These are phyloP conservation scores for Lactifluus echinatus DNA, from an alignment of 768 basidiomycete species.

Conservation along the genomic window DNA sequence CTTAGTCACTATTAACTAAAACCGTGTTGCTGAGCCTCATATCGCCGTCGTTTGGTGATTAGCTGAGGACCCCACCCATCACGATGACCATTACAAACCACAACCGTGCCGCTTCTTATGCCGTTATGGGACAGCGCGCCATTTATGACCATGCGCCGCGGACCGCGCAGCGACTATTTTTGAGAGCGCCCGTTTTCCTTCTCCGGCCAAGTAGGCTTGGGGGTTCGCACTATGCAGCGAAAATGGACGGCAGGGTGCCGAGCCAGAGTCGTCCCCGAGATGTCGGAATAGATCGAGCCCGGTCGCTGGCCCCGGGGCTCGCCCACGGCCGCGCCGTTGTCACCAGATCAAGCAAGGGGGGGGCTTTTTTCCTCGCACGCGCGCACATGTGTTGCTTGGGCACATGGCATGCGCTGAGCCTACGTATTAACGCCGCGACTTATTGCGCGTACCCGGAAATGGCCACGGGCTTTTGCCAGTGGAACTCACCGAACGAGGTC, in stretches of 20 bases:
- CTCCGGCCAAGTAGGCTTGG: background rate
- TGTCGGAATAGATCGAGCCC: background rate
- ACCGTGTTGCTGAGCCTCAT: background rate
- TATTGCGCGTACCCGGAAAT: constrained; percentile 1
- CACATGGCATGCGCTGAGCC: constrained; percentile 9
- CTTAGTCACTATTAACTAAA: background rate
- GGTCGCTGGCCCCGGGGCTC: background rate
- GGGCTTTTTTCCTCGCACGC: background rate
- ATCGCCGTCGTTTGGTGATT: background rate
- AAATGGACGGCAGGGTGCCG: background rate
- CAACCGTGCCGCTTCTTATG: background rate
- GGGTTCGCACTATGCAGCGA: background rate
- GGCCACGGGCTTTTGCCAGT: constrained; percentile 13
- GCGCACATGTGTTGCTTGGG: background rate
- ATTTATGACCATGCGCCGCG: constrained; percentile 2
- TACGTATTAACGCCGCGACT: constrained; percentile 13
- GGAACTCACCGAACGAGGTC: background rate
- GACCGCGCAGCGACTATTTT: constrained; percentile 3
- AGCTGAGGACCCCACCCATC: background rate
- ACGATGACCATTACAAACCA: background rate
- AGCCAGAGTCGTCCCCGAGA: background rate
- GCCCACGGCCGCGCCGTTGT: background rate
- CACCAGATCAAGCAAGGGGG: background rate
- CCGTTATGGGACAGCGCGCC: background rate
- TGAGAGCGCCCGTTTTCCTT: background rate